Evolutionary conservation across 495 filamentous ascomycete genomes (phyloP), one percentile per base, ranked within the genome.

Genomic region (Rostrohypoxylon terebratum): DNA sequence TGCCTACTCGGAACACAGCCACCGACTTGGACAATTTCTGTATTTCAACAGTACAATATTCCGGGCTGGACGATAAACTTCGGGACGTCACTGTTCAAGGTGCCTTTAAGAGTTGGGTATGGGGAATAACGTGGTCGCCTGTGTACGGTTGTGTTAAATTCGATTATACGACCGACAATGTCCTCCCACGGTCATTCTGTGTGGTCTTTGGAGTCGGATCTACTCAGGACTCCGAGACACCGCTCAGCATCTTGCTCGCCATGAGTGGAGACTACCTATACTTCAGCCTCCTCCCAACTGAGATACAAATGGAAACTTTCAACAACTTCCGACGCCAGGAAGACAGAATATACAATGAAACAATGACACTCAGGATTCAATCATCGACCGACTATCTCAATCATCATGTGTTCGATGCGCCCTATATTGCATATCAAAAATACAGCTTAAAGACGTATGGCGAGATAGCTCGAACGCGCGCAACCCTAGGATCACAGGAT

Each of bases 371-470:
- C 25, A 4, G 4, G 4, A 28, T 28, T 4, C 25, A 28, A 28
- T 28, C 25, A 2, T 28, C 25, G 25, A 28, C 25, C 1, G 4
- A 28, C 25, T 4, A 28, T 28, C 25, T 9, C 25, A 18, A 1
- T 33, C 14, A 28, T 20, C 20, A 14, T 1, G n/a, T 67, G 5
- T 2, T 59, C 13, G 64, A 63, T 40, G 45, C 42, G 23, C 36
- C 59, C 0, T 3, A 38, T 6, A 21, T 7, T 59, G 68, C 58
- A 16, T 13, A 51, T 5, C n/a, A n/a, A 14, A 51, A 44, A n/a
- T 47, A 72, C 38, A 51, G 25, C 34, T 18, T 23, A 38, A 21
- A 59, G 0, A 63, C 64, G 64, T 59, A 68, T 20, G 69, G 64
- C 14, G 44, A 45, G 21, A 68, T 72, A 72, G 64, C 64, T 4